phyloP scores from a whole-genome alignment of 1,139 yeast genomes.

The Yamadazyma sp. region DNA sequence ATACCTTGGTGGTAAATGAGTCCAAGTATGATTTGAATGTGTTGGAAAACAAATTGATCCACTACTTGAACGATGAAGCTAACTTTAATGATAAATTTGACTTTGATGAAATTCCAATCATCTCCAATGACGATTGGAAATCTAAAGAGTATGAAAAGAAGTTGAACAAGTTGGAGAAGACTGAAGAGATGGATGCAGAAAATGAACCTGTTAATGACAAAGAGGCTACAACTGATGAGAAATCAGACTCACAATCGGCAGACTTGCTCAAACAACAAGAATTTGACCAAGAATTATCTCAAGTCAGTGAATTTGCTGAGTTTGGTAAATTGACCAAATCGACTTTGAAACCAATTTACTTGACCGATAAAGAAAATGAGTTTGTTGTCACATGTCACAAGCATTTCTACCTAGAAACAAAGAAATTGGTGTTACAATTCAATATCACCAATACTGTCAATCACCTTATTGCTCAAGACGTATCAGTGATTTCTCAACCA shows the following conservation, averaged over 20 bases:
- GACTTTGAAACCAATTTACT: slow-evolving; percentile 56
- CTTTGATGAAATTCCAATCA: slow-evolving; percentile 59
- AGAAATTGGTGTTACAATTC: slow-evolving; percentile 81
- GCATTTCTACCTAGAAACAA: slow-evolving; percentile 66
- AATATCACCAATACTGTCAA: slow-evolving; percentile 82
- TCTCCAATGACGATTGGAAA: slow-evolving; percentile 63
- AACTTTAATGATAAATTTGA: slow-evolving; percentile 70
- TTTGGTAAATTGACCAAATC: slow-evolving; percentile 80
- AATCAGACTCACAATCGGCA: slow-evolving; percentile 24
- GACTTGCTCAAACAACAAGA: slow-evolving; percentile 56
- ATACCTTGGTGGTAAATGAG: slow-evolving; percentile 63
- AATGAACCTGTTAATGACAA: slow-evolving; percentile 11
- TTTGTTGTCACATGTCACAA: slow-evolving; percentile 83
- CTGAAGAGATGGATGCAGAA: slow-evolving; percentile 16
- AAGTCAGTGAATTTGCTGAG: slow-evolving; percentile 65
- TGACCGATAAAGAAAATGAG: slow-evolving; percentile 93
- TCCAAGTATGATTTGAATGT: slow-evolving; percentile 70
- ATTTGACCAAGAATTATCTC: slow-evolving; percentile 63
- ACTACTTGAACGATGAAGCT: slow-evolving; percentile 63
- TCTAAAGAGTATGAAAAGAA: slow-evolving; percentile 59
- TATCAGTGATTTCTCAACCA: slow-evolving; percentile 70
- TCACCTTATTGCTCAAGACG: slow-evolving; percentile 74
- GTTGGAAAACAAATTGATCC: slow-evolving; percentile 74
- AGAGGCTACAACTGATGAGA: slow-evolving; percentile 12
- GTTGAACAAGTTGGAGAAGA: slow-evolving; percentile 50